phyloP scores from a whole-genome alignment of 495 filamentous ascomycete species.

The Penicillium herquei region DNA sequence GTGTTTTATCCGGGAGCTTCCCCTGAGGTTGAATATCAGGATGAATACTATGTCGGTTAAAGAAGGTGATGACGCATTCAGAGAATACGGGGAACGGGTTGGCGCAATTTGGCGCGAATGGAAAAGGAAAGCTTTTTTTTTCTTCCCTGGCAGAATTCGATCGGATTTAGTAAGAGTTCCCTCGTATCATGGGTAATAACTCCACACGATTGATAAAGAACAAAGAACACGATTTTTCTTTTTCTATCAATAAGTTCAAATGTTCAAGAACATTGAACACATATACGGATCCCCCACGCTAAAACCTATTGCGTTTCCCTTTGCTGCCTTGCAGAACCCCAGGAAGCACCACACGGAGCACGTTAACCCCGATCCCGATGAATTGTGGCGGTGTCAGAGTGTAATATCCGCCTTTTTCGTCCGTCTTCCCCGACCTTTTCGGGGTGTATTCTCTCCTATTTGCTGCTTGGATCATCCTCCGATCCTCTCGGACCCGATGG shows the following conservation, averaged over 20 bases:
- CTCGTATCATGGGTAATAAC: no score
- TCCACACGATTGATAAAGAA: background rate
- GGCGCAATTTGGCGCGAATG: background rate
- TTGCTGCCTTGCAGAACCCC: constrained; percentile 10
- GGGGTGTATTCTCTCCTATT: background rate
- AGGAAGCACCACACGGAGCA: constrained; percentile 1
- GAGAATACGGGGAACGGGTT: background rate
- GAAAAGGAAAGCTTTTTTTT: background rate
- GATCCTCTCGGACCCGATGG: background rate
- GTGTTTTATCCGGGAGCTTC: constrained; percentile 13
- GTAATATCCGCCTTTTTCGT: constrained; percentile 7
- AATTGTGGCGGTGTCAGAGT: constrained; percentile 1
- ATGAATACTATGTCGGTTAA: background rate
- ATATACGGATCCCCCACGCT: background rate
- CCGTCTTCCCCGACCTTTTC: constrained; percentile 1
- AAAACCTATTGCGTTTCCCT: background rate
- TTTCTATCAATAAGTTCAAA: background rate
- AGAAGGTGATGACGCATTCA: constrained; percentile 23
- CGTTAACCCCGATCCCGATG: constrained; percentile 12
- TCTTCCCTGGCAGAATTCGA: background rate
- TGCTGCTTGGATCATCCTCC: background rate
- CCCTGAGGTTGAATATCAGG: constrained; percentile 10
- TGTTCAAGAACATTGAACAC: background rate
- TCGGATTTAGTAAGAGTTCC: background rate
- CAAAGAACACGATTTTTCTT: background rate